Conservation (phyloP, 1,139 yeast species). For the Protomyces inouyei region DNA sequence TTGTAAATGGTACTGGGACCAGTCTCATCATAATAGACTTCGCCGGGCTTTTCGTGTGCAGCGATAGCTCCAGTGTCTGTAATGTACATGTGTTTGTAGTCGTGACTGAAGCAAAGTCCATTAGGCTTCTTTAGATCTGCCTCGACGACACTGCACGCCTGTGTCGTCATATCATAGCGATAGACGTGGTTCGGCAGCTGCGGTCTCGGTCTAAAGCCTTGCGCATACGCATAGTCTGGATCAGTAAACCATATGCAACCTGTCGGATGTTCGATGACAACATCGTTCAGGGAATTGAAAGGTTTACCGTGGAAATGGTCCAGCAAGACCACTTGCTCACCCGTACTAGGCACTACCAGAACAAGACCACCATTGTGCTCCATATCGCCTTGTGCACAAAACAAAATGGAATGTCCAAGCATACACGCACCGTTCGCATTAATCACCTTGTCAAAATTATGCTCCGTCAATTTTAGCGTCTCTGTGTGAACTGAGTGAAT, state of each 20-base stretch:
- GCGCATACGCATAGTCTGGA: constrained; percentile 31
- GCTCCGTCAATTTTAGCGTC: constrained; percentile 17
- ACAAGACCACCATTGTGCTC: constrained; percentile 25
- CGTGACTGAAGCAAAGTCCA: constrained; percentile 32
- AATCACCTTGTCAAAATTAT: constrained; percentile 19
- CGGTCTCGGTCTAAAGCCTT: constrained; percentile 30
- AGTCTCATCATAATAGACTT: constrained; percentile 13
- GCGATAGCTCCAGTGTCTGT: constrained; percentile 31
- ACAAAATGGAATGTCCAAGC: constrained; percentile 27
- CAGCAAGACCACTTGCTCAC: constrained; percentile 14
- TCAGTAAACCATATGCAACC: constrained; percentile 32
- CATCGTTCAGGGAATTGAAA: constrained; percentile 31
- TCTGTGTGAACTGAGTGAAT: constrained; percentile 24
- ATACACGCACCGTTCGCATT: constrained; percentile 31
- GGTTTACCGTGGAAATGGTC: constrained; percentile 29
- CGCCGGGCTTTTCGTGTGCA: constrained; percentile 29
- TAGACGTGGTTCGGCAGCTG: constrained; percentile 29
- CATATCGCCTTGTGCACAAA: constrained; percentile 30
- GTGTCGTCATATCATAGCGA: constrained; percentile 27
- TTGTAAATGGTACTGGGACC: constrained; percentile 29
- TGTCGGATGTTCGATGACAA: constrained; percentile 30
- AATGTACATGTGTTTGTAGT: constrained; percentile 28
- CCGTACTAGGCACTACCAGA: constrained; percentile 25
- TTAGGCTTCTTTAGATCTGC: constrained; percentile 29
- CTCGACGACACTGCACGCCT: constrained; percentile 24